Conservation (phyloP, 495 filamentous ascomycete genomes). For the Penicillium canescens region DNA sequence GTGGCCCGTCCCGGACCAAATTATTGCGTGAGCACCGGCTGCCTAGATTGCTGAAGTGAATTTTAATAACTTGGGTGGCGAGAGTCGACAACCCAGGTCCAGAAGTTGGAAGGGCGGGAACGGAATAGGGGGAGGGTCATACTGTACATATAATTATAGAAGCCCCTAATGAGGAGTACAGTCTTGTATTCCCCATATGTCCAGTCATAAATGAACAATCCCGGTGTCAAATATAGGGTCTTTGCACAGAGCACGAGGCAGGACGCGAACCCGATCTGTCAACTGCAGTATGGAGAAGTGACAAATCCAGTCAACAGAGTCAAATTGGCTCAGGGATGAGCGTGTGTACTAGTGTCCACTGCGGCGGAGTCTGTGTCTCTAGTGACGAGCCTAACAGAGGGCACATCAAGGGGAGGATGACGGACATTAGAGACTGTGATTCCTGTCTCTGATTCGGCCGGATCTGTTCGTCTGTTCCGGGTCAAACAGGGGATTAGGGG, state of each 20-base stretch:
- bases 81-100: background rate
- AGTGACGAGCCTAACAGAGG: conserved; percentile 9
- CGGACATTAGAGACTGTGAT: conserved; percentile 13
- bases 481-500: background rate
- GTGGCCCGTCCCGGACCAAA: conserved; percentile 19
- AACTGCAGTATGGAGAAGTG: conserved; percentile 7
- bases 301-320: background rate
- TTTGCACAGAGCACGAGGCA: conserved; percentile 24
- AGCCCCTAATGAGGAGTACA: background rate
- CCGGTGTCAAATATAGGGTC: conserved; percentile 7
- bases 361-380: conserved; percentile 9
- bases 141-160: background rate
- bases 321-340: background rate
- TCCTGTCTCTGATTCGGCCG: conserved; percentile 4
- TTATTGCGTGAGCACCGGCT: background rate
- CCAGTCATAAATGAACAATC: too few relatives aligned
- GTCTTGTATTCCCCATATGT: too few relatives aligned
- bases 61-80: background rate
- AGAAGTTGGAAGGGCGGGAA: background rate
- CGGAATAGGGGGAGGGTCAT: background rate
- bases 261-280: conserved; percentile 15
- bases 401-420: conserved; percentile 3
- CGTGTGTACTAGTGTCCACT: conserved; percentile 2
- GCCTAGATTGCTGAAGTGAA: background rate
- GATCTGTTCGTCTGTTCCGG: background rate